Base-by-base conservation (phyloP, 257 asterid genomes). In the Leptodermis oblonga region DNA sequence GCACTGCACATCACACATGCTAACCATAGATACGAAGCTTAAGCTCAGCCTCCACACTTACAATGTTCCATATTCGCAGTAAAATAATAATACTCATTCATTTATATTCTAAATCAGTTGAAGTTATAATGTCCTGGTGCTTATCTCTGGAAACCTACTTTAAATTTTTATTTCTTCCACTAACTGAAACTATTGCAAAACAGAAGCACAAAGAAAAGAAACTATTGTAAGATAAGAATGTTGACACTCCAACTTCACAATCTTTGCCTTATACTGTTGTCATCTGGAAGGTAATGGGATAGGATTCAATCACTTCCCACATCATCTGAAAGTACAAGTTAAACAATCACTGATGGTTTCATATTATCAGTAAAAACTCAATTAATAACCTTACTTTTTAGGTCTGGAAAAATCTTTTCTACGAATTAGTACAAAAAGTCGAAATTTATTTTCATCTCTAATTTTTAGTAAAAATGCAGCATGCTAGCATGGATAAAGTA, bases 221-320 rank as follows among this genome's bases (percentile, higher is more conserved):
- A 30, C 39, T n/a, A 10, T 28, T 4, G 42, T 28, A 34, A 36
- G 4, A 20, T 10, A 17, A 6, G 23, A 34, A 10, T 30, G 64
- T n/a, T 10, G 61, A 33, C 20, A 18, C 46, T 67, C 61, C 61
- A 67, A 11, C 55, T 31, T 36, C 58, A 48, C 46, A 67, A 67
- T 49, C 46, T 48, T 66, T 36, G 43, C 31, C 5, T 28, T 43
- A 25, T 49, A 22, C 10, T 22, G 59, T 17, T 7, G 42, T 66
- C 60, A 41, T 17, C 34, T 14, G 30, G 54, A 11, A 22, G 71
- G 61, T 65, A 11, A 63, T 45, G 49, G 54, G 0, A 58, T 71
- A 67, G 48, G 63, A 73, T 67, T 84, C 67, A 90, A 68, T 88
- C 96, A 41, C 90, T 90, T 39, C 84, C 88, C 49, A 76, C 92